These are phyloP conservation scores for Closterium sp. DNA, from an alignment of 139 green algal genomes.

Conservation along the genomic window DNA sequence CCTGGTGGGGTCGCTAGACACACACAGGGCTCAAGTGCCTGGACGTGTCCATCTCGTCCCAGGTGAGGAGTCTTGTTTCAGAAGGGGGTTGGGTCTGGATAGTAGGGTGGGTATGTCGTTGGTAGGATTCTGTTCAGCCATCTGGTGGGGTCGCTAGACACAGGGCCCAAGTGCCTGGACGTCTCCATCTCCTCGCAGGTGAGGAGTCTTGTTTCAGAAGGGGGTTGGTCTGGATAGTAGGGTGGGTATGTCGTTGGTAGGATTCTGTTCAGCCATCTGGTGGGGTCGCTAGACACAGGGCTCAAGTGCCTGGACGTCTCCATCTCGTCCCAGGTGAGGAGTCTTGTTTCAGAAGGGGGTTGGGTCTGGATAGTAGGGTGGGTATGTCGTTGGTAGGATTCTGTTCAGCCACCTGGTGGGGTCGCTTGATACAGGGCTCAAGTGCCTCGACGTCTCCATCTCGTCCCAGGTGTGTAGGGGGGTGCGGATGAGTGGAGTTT, in stretches of 20 bases:
- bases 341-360: too few species aligned
- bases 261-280: conserved; percentile 75
- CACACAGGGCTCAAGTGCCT: conserved; percentile 78
- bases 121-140: conserved; percentile 65
- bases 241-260: too few species aligned
- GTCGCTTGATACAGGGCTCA: conserved; percentile 67
- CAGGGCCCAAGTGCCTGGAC: conserved; percentile 81
- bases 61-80: conserved; percentile 27
- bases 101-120: not conserved
- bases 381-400: too few species aligned
- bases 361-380: too few species aligned
- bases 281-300: conserved; percentile 76
- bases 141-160: conserved; percentile 79
- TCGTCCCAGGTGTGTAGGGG: conserved; percentile 55
- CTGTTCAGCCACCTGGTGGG: too few species aligned
- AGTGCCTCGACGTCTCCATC: conserved; percentile 77
- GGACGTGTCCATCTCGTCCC: conserved; percentile 72
- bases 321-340: conserved; percentile 63
- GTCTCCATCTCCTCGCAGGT: conserved; percentile 68
- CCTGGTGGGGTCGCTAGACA: conserved; percentile 62
- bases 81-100: not conserved
- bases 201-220: too few species aligned
- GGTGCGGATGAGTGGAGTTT: not conserved
- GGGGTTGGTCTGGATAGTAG: too few species aligned
- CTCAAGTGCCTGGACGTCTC: conserved; percentile 79